These are phyloP conservation scores for Aspergillus kassunensis DNA, from an alignment of 495 filamentous ascomycete species.

Conservation along the genomic window DNA sequence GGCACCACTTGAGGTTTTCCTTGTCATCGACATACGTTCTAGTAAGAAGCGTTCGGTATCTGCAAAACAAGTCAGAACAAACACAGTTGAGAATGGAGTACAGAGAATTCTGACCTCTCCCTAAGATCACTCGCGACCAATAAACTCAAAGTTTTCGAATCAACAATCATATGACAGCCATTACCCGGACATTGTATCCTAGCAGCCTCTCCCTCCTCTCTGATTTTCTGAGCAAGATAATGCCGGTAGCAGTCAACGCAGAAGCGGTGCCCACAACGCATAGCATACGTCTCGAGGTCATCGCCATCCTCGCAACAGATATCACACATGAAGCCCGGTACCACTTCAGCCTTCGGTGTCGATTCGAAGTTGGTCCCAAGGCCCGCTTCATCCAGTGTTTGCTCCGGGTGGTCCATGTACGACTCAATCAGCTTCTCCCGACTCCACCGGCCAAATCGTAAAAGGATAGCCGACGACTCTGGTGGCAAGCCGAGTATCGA, in stretches of 20 bases:
- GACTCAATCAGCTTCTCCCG: conserved; percentile 90
- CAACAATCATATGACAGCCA: conserved; percentile 83
- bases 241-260: conserved; percentile 91
- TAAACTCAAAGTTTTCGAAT: conserved; percentile 80
- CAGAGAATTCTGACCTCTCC: conserved; percentile 47
- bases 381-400: conserved; percentile 81
- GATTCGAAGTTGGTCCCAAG: conserved; percentile 62
- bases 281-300: conserved; percentile 81
- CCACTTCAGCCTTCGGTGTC: conserved; percentile 60
- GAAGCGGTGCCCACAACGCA: conserved; percentile 95
- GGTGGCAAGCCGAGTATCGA: conserved; percentile 80
- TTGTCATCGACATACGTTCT: conserved; percentile 97
- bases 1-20: conserved; percentile 93
- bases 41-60: conserved; percentile 83
- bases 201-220: conserved; percentile 89
- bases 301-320: conserved; percentile 92
- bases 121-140: conserved; percentile 72
- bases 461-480: conserved; percentile 82
- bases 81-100: not conserved
- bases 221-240: conserved; percentile 87
- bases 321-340: conserved; percentile 81
- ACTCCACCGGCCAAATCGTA: conserved; percentile 90
- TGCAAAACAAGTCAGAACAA: conserved; percentile 23
- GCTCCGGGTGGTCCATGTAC: conserved; percentile 81
- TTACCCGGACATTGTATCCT: conserved; percentile 91